Evolutionary conservation across 1,139 yeast genomes (phyloP).

Genomic region (Saccharomycopsis hybrid): DNA sequence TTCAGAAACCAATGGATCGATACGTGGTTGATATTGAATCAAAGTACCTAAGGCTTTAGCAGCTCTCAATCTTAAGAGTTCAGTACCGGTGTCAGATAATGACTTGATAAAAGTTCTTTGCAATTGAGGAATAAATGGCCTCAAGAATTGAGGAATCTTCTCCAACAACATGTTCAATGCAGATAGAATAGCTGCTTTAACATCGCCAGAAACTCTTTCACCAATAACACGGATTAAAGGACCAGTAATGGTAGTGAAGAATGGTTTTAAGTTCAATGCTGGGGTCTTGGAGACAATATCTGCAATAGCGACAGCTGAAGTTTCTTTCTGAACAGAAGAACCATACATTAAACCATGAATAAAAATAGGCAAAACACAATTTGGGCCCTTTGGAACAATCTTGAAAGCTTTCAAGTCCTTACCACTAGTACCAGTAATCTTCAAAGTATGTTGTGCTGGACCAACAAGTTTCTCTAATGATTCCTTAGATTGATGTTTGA

Average conservation of each 20-base stretch:
- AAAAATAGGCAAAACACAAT: slow-evolving; percentile 82
- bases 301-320: slow-evolving; percentile 84
- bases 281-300: slow-evolving; percentile 85
- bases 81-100: slow-evolving; percentile 69
- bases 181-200: slow-evolving; percentile 83
- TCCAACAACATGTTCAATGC: slow-evolving; percentile 74
- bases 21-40: slow-evolving; percentile 85
- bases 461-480: slow-evolving; percentile 68
- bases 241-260: slow-evolving; percentile 92
- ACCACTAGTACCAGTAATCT: slow-evolving; percentile 56
- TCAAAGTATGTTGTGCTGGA: slow-evolving; percentile 72
- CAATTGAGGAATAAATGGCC: slow-evolving; percentile 95
- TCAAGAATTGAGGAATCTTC: slow-evolving; percentile 84
- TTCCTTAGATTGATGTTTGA: slow-evolving; percentile 68
- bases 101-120: slow-evolving; percentile 96
- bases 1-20: slow-evolving; percentile 86
- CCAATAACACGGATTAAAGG: slow-evolving; percentile 98
- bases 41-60: slow-evolving; percentile 85
- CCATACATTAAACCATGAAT: slow-evolving; percentile 97
- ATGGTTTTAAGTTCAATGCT: slow-evolving; percentile 70
- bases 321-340: slow-evolving; percentile 72
- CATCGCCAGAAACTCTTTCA: slow-evolving; percentile 84
- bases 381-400: slow-evolving; percentile 76
- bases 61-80: slow-evolving; percentile 73
- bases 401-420: slow-evolving; percentile 70